Evolutionary conservation across 148 eudicot genomes (phyloP).

Genomic region (Mesembryanthemum crystallinum): DNA sequence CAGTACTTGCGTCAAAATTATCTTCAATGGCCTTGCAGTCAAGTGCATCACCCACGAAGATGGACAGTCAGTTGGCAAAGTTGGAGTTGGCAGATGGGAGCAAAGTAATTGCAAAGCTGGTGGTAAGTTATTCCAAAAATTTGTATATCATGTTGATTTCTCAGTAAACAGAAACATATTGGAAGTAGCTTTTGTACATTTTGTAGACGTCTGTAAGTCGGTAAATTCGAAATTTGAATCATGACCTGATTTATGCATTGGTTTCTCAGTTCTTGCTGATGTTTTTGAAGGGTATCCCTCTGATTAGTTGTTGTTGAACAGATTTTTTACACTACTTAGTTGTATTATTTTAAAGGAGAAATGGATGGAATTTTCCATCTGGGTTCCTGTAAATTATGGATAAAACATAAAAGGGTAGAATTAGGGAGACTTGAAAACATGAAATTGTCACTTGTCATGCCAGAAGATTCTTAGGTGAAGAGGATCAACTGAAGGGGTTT

Average conservation of each 20-base stretch:
- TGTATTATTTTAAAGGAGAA: too few relatives aligned
- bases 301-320: too few relatives aligned
- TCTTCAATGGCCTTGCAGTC: slow-evolving; percentile 55
- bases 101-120: slow-evolving; percentile 69
- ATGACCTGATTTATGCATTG: too few relatives aligned
- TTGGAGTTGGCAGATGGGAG: slow-evolving; percentile 78
- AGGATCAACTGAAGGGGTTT: too few relatives aligned
- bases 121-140: slow-evolving; percentile 49
- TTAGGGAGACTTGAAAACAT: too few relatives aligned
- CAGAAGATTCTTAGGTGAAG: too few relatives aligned
- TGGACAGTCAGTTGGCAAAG: slow-evolving; percentile 52
- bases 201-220: background rate
- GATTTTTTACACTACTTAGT: too few relatives aligned
- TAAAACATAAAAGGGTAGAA: too few relatives aligned
- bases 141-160: slow-evolving; percentile 3
- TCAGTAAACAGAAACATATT: background rate
- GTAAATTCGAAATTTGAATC: too few relatives aligned
- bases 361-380: background rate
- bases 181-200: background rate
- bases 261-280: too few relatives aligned
- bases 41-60: slow-evolving; percentile 33
- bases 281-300: too few relatives aligned
- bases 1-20: slow-evolving; percentile 54
- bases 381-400: background rate
- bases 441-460: too few relatives aligned